phyloP scores from a whole-genome alignment of 257 asterid genomes.

The Solanum acaule region DNA sequence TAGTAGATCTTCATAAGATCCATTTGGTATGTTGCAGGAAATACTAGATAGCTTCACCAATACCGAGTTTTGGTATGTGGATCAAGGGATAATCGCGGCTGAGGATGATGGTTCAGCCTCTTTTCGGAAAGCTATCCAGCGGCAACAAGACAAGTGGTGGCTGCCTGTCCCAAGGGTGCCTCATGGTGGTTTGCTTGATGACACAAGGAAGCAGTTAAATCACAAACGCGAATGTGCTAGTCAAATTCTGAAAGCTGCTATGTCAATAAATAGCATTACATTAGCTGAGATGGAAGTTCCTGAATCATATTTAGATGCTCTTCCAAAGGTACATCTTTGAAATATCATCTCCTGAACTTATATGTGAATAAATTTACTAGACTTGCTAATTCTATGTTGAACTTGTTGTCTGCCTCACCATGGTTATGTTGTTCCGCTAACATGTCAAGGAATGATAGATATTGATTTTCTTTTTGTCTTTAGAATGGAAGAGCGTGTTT shows the following conservation, averaged over 20 bases:
- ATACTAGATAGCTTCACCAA: constrained; percentile 61
- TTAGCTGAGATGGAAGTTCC: constrained; percentile 97
- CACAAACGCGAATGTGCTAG: constrained; percentile 74
- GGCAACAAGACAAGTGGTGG: constrained; percentile 99
- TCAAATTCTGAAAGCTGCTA: constrained; percentile 92
- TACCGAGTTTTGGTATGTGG: constrained; percentile 80
- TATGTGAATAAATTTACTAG: not conserved
- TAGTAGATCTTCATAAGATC: not conserved
- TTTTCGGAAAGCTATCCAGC: constrained; percentile 39
- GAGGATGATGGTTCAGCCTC: constrained; percentile 68
- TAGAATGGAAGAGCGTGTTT: constrained; percentile 73
- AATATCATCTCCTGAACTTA: not conserved
- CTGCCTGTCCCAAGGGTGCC: constrained; percentile 93
- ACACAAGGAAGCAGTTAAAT: constrained; percentile 37
- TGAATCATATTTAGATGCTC: constrained; percentile 65
- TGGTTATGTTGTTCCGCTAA: not conserved
- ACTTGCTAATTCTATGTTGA: not conserved
- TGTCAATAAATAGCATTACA: constrained; percentile 57
- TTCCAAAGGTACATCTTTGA: constrained; percentile 65
- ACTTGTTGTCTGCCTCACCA: not conserved
- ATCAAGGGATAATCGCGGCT: constrained; percentile 60
- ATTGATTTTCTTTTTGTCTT: not conserved
- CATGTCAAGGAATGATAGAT: not conserved
- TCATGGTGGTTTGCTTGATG: constrained; percentile 64
- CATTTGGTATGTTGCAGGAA: constrained; percentile 32